Evolutionary conservation across 2,329 filamentous ascomycete species (phyloP).

Genomic region (Aspergillus fischeri): DNA sequence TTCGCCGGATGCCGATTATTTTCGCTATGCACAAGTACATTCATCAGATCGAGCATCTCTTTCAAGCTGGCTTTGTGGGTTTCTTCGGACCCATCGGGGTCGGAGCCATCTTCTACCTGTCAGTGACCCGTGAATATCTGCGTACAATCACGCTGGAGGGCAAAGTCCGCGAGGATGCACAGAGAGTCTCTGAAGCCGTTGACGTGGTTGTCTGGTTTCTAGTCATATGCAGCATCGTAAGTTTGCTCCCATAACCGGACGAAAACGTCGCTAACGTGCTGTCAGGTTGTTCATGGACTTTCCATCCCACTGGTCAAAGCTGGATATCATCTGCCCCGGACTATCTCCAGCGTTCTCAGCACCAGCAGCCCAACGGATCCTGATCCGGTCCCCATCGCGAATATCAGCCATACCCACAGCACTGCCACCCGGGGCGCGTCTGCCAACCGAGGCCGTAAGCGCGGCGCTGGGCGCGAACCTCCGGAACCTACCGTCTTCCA

Average conservation of each 20-base stretch:
- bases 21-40: slow-evolving; percentile 70
- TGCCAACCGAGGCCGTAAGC: slow-evolving; percentile 22
- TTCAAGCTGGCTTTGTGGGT: slow-evolving; percentile 79
- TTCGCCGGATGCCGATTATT: slow-evolving; percentile 74
- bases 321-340: slow-evolving; percentile 44
- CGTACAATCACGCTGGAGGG: slow-evolving; percentile 55
- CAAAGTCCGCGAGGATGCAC: slow-evolving; percentile 61
- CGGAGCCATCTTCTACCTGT: slow-evolving; percentile 85
- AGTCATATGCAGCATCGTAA: slow-evolving; percentile 73
- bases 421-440: slow-evolving; percentile 24
- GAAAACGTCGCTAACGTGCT: background rate
- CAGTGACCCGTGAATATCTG: slow-evolving; percentile 74
- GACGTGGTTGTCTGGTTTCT: slow-evolving; percentile 81
- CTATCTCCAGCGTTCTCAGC: slow-evolving; percentile 44
- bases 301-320: slow-evolving; percentile 65
- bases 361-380: slow-evolving; percentile 30
- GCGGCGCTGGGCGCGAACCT: slow-evolving; percentile 11
- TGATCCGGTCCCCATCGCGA: slow-evolving; percentile 27
- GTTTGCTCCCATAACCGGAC: background rate
- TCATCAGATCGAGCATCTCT: slow-evolving; percentile 68
- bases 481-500: slow-evolving; percentile 23
- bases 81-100: slow-evolving; percentile 94
- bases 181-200: slow-evolving; percentile 61
- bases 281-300: slow-evolving; percentile 70
- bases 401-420: slow-evolving; percentile 27